phyloP scores from a whole-genome alignment of 768 basidiomycete species.

The Cystofilobasidium capitatum region DNA sequence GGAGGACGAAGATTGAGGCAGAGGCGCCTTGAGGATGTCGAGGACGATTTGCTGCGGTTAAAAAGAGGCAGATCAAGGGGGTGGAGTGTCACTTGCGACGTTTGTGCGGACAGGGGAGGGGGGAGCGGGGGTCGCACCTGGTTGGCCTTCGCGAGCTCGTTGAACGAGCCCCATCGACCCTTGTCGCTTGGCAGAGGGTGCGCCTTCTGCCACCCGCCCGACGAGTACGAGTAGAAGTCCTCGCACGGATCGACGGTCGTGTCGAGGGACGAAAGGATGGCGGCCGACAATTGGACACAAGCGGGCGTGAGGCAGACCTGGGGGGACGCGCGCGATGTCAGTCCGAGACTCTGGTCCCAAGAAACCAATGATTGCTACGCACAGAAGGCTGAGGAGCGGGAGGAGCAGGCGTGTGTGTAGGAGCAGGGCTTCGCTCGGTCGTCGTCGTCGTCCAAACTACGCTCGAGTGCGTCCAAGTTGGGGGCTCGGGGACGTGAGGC shows the following conservation, averaged over 20 bases:
- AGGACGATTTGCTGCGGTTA: conserved; percentile 55
- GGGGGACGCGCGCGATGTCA: no score
- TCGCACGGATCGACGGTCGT: conserved; percentile 81
- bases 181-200: conserved; percentile 85
- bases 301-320: conserved; percentile 62
- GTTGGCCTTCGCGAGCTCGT: conserved; percentile 38
- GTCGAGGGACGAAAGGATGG: conserved; percentile 72
- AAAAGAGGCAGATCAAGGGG: no score
- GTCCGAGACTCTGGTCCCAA: no score
- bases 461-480: background rate
- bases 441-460: background rate
- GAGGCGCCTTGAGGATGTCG: conserved; percentile 52
- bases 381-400: no score
- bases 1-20: conserved; percentile 24
- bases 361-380: no score
- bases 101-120: no score
- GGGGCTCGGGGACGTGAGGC: conserved; percentile 14
- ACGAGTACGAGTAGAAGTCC: conserved; percentile 88
- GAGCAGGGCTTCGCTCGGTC: conserved; percentile 8
- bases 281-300: conserved; percentile 74
- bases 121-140: background rate
- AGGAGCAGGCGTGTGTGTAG: background rate
- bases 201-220: conserved; percentile 70
- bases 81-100: no score
- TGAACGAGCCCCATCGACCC: conserved; percentile 60